Base-by-base conservation (phyloP, 140 eudicot species). In the Oenanthe javanica region DNA sequence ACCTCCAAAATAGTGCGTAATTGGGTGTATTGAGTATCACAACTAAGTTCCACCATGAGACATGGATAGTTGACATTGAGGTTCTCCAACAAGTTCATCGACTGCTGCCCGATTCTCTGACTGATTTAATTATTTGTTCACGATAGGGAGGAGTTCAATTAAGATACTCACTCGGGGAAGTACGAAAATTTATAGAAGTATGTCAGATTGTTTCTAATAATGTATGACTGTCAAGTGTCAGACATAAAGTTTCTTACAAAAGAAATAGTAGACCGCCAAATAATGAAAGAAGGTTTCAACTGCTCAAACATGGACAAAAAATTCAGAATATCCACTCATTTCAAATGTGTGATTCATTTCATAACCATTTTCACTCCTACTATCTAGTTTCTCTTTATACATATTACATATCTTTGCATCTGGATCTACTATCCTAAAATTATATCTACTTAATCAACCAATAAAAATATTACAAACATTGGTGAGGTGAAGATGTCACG, bases 381-480 rank as follows among this genome's bases (percentile, higher is more conserved):
- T 19, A 63, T 43, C 36, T 40, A 47, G 15, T 36, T 10, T 74
- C 18, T 51, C 55, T 67, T 79, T 66, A 25, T 71, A 69, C 82
- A 82, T 31, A 63, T 77, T 77, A 77, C 71, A 38, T 72, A 51
- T 54, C 52, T 82, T 42, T 36, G 43, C 15, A 51, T 49, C 45
- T 63, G 50, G 45, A 31, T 36, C 77, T 11, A 63, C 6, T 64
- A 76, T 49, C 51, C 69, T 75, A 75, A 47, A 51, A 25, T 81
- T 31, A 49, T 36, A 19, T 75, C 76, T 36, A 82, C 77, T 49
- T 21, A 8, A 14, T 46, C 52, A 49, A 57, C 42, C 67, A 52
- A 38, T 55, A 59, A 59, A 45, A 15, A 23, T 25, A 23, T 38
- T 77, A 51, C 85, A 76, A 14, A 76, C 72, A 51, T 47, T 45